phyloP scores from a whole-genome alignment of 2,329 filamentous ascomycete species.

The Cercospora sp. region DNA sequence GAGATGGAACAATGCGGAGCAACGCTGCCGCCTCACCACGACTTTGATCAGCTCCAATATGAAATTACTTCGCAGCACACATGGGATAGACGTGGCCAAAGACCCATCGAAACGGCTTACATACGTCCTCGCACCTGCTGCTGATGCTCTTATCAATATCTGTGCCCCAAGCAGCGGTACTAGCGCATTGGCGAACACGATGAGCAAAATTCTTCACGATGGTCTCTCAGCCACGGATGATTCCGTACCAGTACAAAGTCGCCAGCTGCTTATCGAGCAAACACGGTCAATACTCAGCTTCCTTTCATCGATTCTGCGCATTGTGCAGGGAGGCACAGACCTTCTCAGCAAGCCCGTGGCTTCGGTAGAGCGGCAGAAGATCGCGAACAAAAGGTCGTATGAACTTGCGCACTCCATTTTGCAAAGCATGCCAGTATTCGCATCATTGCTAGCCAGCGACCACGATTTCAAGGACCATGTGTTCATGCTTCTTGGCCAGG shows the following conservation, averaged over 20 bases:
- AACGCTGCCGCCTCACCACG: slow-evolving; percentile 68
- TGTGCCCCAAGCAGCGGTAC: slow-evolving; percentile 49
- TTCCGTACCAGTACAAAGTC: slow-evolving; percentile 22
- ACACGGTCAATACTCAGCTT: slow-evolving; percentile 19
- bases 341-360: slow-evolving; percentile 7
- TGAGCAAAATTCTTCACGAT: slow-evolving; percentile 25
- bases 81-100: slow-evolving; percentile 67
- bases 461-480: slow-evolving; percentile 29
- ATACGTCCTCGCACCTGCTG: slow-evolving; percentile 68
- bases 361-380: slow-evolving; percentile 2
- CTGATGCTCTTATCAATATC: slow-evolving; percentile 72
- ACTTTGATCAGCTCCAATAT: slow-evolving; percentile 69
- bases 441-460: slow-evolving; percentile 29
- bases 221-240: slow-evolving; percentile 27
- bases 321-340: slow-evolving; percentile 19
- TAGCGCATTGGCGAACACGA: slow-evolving; percentile 22
- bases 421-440: slow-evolving; percentile 29
- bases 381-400: slow-evolving; percentile 16
- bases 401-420: slow-evolving; percentile 23
- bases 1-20: slow-evolving; percentile 70
- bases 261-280: slow-evolving; percentile 27
- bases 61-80: slow-evolving; percentile 69
- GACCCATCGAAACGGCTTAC: slow-evolving; percentile 53
- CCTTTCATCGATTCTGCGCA: slow-evolving; percentile 27
- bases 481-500: slow-evolving; percentile 26